These are phyloP conservation scores for Bipolaris cookei DNA, from an alignment of 2,329 filamentous ascomycete genomes.

Conservation along the genomic window DNA sequence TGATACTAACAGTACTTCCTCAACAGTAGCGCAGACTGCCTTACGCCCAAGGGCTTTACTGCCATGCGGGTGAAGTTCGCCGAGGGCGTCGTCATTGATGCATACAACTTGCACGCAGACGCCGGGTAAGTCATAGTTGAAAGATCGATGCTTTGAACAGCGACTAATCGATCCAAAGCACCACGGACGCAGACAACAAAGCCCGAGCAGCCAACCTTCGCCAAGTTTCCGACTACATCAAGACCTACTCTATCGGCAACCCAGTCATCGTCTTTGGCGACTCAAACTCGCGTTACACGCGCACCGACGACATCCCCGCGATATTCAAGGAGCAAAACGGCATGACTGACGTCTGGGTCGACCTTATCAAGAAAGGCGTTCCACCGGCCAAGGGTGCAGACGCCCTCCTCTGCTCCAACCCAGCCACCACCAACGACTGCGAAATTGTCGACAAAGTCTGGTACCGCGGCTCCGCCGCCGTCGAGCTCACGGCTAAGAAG, in stretches of 20 bases:
- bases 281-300: slow-evolving; percentile 69
- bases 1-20: background rate
- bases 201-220: slow-evolving; percentile 66
- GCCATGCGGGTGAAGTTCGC: slow-evolving; percentile 66
- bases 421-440: slow-evolving; percentile 59
- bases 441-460: slow-evolving; percentile 73
- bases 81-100: slow-evolving; percentile 63
- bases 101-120: slow-evolving; percentile 72
- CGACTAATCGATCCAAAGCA: slow-evolving; percentile 32
- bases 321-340: slow-evolving; percentile 60
- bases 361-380: slow-evolving; percentile 52
- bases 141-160: background rate
- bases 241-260: slow-evolving; percentile 62
- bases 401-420: slow-evolving; percentile 62
- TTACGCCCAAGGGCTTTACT: slow-evolving; percentile 74
- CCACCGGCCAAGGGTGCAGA: slow-evolving; percentile 32
- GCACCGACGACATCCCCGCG: slow-evolving; percentile 59
- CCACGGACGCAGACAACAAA: slow-evolving; percentile 57
- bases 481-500: slow-evolving; percentile 56
- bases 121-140: slow-evolving; percentile 55
- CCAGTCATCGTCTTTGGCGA: slow-evolving; percentile 70
- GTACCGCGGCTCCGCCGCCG: slow-evolving; percentile 60
- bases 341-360: slow-evolving; percentile 66
- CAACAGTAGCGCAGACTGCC: slow-evolving; percentile 62
- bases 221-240: slow-evolving; percentile 66